Evolutionary conservation across 345 rosid genomes (phyloP).

Genomic region (Eucalyptus tenuipes): DNA sequence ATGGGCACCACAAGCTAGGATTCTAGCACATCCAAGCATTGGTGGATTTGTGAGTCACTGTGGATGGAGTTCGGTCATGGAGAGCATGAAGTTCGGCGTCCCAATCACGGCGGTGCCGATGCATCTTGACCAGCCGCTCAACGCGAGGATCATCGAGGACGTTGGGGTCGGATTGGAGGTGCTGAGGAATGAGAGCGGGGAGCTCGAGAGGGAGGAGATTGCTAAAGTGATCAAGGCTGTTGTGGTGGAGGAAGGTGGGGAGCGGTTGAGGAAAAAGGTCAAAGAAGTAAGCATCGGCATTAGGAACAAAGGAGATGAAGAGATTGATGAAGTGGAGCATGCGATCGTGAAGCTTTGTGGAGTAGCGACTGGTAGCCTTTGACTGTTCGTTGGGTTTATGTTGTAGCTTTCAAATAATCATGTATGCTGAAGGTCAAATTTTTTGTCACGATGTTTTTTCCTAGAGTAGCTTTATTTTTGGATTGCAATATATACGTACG

Average conservation of each 20-base stretch:
- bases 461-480: too few relatives aligned
- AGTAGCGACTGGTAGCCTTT: not conserved
- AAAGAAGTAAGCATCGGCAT: not conserved
- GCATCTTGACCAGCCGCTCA: constrained; percentile 12
- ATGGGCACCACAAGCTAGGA: constrained; percentile 24
- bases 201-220: constrained; percentile 1
- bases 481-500: too few relatives aligned
- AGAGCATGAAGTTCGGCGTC: constrained; percentile 8
- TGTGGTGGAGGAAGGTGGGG: not conserved
- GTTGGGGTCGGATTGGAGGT: constrained; percentile 3
- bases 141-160: constrained; percentile 1
- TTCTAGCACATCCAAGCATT: not conserved
- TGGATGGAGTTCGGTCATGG: constrained; percentile 20
- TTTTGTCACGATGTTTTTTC: too few relatives aligned
- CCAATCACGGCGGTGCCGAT: constrained; percentile 14
- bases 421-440: not conserved
- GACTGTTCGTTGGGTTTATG: not conserved
- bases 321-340: not conserved
- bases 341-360: not conserved
- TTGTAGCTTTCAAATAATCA: not conserved
- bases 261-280: not conserved
- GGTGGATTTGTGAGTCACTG: constrained; percentile 20
- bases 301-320: not conserved
- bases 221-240: not conserved
- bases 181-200: not conserved